Evolutionary conservation across 2,329 filamentous ascomycete species (phyloP).

Genomic region (Trichophyton verrucosum): DNA sequence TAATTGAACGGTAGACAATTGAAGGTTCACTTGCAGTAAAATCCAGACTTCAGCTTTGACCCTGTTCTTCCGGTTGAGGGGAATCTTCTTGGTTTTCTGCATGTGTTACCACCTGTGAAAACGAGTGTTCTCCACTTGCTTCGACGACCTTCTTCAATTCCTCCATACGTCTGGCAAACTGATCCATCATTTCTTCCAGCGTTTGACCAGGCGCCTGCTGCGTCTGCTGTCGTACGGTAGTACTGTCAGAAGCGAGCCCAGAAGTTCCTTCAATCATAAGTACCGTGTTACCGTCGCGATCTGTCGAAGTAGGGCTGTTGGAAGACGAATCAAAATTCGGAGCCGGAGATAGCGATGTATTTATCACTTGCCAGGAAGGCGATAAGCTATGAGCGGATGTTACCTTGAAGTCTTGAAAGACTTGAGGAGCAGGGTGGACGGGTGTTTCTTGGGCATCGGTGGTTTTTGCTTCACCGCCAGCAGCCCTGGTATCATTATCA

Average conservation of each 20-base stretch:
- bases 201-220: slow-evolving; percentile 18
- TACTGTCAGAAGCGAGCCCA: slow-evolving; percentile 15
- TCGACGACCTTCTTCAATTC: slow-evolving; percentile 34
- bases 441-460: not conserved
- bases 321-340: slow-evolving; percentile 45
- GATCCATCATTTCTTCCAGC: slow-evolving; percentile 36
- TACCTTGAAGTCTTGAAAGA: slow-evolving; percentile 37
- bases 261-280: slow-evolving; percentile 33
- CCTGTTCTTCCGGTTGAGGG: not conserved
- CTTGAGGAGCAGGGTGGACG: not conserved
- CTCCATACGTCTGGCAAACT: slow-evolving; percentile 33
- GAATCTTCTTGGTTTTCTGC: not conserved
- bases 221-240: slow-evolving; percentile 6
- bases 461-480: not conserved
- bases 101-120: not conserved
- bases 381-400: slow-evolving; percentile 60
- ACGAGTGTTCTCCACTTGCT: slow-evolving; percentile 14
- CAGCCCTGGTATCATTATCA: not conserved
- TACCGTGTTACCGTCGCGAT: slow-evolving; percentile 31
- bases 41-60: not conserved
- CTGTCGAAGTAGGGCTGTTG: slow-evolving; percentile 37
- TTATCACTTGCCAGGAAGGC: slow-evolving; percentile 57
- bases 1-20: not conserved
- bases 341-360: slow-evolving; percentile 43
- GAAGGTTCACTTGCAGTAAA: not conserved